Base-by-base conservation (phyloP, 345 rosid species). In the Noccaea bulbosa region DNA sequence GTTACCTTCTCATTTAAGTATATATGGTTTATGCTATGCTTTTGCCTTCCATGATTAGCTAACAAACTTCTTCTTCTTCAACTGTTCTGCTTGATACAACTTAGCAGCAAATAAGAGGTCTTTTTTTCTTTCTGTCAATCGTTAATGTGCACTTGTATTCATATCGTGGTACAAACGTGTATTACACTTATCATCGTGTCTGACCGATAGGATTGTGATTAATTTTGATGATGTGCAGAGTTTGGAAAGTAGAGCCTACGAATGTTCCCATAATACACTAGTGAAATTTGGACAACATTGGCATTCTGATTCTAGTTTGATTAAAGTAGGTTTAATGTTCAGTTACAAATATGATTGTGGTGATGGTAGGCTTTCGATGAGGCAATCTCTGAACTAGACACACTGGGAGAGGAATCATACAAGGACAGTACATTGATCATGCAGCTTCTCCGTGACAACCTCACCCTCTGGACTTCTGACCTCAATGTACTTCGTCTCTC, bases 401-500 rank as follows among this genome's bases (percentile, higher is more conserved):
- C 98, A 15, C 68, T 93, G 82, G 97, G 98, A 8, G 98, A 93
- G 81, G 97, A 93, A 62, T 93, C 98, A 39, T 93, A 93, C 96
- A 90, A 88, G 89, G 98, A 93, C 77, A 93, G 97, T 77, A 93
- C 98, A 48, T 76, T 93, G 85, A 93, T 93, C 80, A 93, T 93
- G 98, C 98, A 93, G 82, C 93, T 93, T 73, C 96, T 90, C 70
- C 93, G 97, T 0, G 97, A 93, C 75, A 93, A 93, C 73, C 83
- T 93, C 78, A 93, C 98, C 9, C 92, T 93, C n/a, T 93, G 98
- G 98, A 93, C 97, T 70, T 90, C 98, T 59, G 97, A 93, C 81
- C 81, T 87, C 81, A 79, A 87, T 75, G 98, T 93, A 34, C 46
- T 45, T 40, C 30, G 53, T 30, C 11, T 64, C 66, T 70, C 53